Conservation (phyloP, 2,329 filamentous ascomycete species). For the Cladosporium sp. region DNA sequence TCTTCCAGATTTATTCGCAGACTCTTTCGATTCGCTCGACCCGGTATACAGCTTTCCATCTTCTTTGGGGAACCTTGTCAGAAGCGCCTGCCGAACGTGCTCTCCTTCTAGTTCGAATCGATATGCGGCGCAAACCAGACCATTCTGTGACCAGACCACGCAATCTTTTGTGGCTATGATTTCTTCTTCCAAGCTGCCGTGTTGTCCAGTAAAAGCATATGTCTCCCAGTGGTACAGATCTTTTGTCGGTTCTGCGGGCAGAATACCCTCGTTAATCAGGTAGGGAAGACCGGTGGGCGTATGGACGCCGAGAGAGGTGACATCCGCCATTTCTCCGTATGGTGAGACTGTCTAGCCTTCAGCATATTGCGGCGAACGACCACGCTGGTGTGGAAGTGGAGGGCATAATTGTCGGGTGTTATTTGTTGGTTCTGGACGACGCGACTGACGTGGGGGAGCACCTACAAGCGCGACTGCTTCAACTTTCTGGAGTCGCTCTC, state of each 20-base stretch:
- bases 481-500: neutral
- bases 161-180: slow-evolving; percentile 68
- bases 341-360: neutral
- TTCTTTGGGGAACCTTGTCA: slow-evolving; percentile 68
- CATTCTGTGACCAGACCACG: slow-evolving; percentile 86
- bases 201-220: slow-evolving; percentile 37
- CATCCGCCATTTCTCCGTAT: slow-evolving; percentile 67
- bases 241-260: slow-evolving; percentile 61
- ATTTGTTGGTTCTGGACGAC: neutral
- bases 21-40: neutral
- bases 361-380: slow-evolving; percentile 5
- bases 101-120: slow-evolving; percentile 84
- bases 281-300: slow-evolving; percentile 78
- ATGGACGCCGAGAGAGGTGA: slow-evolving; percentile 88
- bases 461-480: neutral
- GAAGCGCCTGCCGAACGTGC: slow-evolving; percentile 74
- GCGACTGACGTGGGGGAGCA: slow-evolving; percentile 4
- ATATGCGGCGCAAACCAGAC: slow-evolving; percentile 78
- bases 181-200: slow-evolving; percentile 63
- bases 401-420: neutral
- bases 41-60: neutral
- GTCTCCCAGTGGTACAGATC: slow-evolving; percentile 74
- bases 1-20: slow-evolving; percentile 3
- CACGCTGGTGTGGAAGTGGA: neutral
- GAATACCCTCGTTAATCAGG: slow-evolving; percentile 73